These are phyloP conservation scores for Aspergillus ustus DNA, from an alignment of 2,329 filamentous ascomycete species.

Conservation along the genomic window DNA sequence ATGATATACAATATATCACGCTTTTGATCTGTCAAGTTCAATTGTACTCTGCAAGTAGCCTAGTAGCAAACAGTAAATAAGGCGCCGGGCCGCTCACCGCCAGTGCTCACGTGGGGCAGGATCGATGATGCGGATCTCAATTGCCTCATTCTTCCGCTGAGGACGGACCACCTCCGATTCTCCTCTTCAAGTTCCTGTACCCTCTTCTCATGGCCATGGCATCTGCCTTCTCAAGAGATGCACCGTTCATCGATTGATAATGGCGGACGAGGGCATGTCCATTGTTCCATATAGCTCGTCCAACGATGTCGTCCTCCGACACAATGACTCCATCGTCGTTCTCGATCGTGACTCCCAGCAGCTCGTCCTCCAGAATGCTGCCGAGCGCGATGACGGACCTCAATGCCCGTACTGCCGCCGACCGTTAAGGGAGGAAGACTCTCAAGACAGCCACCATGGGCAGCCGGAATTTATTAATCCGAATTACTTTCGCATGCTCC, in stretches of 20 bases:
- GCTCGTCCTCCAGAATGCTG: conserved; percentile 75
- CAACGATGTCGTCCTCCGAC: conserved; percentile 63
- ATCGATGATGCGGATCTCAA: conserved; percentile 17
- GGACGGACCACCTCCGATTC: background rate
- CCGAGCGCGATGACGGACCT: conserved; percentile 54
- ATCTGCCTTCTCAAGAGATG: conserved; percentile 21
- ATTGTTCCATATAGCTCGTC: conserved; percentile 48
- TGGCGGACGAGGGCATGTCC: conserved; percentile 47
- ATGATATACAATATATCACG: conserved; percentile 4
- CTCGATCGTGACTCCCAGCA: conserved; percentile 84
- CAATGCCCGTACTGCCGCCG: conserved; percentile 91
- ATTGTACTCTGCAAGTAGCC: background rate
- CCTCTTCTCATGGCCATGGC: conserved; percentile 6
- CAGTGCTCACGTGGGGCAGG: conserved; percentile 28
- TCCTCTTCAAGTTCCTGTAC: background rate
- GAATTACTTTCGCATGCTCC: conserved; percentile 94
- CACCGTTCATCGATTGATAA: conserved; percentile 26
- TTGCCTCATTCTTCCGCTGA: conserved; percentile 10
- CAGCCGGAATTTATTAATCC: conserved; percentile 79
- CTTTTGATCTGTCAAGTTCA: conserved; percentile 1
- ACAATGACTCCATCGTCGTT: conserved; percentile 89
- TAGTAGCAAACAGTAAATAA: conserved; percentile 8
- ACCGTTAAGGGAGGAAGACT: conserved; percentile 61
- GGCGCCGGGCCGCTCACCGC: conserved; percentile 21
- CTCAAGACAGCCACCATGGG: conserved; percentile 37